Evolutionary conservation across 2,329 filamentous ascomycete genomes (phyloP).

Genomic region (Dactylonectria macrodidyma): DNA sequence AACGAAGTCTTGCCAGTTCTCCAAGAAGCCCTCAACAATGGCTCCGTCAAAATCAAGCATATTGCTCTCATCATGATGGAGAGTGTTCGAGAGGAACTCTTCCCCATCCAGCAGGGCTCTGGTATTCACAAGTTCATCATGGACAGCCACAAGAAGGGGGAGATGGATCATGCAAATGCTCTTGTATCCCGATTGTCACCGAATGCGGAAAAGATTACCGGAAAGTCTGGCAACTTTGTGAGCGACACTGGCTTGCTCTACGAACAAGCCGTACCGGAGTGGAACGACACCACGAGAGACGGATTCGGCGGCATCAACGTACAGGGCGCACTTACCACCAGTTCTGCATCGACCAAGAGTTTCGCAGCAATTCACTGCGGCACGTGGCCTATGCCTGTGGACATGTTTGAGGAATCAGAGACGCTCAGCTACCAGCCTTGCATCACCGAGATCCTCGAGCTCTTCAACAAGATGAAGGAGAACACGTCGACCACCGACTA

Average conservation of each 20-base stretch:
- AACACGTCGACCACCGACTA: constrained; percentile 39
- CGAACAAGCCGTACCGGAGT: constrained; percentile 43
- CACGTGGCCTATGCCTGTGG: constrained; percentile 57
- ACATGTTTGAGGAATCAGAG: constrained; percentile 60
- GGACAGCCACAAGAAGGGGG: constrained; percentile 49
- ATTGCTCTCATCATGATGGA: constrained; percentile 62
- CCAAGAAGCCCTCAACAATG: constrained; percentile 40
- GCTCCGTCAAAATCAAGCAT: constrained; percentile 59
- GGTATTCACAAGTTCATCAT: constrained; percentile 54
- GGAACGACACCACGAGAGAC: constrained; percentile 29
- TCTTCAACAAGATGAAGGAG: constrained; percentile 51
- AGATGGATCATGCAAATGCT: constrained; percentile 45
- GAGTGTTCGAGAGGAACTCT: constrained; percentile 62
- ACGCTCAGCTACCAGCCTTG: constrained; percentile 62
- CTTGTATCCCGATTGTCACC: constrained; percentile 45
- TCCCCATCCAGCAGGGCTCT: constrained; percentile 59
- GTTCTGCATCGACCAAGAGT: constrained; percentile 62
- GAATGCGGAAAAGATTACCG: constrained; percentile 32
- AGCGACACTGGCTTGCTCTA: constrained; percentile 40
- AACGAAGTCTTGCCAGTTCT: constrained; percentile 50
- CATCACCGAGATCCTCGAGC: constrained; percentile 57
- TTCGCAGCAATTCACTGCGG: constrained; percentile 60
- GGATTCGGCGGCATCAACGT: constrained; percentile 58
- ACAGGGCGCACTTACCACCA: constrained; percentile 57
- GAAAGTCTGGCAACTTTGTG: constrained; percentile 26